Evolutionary conservation across 257 asterid genomes (phyloP).

Genomic region (Solanum neorickii): DNA sequence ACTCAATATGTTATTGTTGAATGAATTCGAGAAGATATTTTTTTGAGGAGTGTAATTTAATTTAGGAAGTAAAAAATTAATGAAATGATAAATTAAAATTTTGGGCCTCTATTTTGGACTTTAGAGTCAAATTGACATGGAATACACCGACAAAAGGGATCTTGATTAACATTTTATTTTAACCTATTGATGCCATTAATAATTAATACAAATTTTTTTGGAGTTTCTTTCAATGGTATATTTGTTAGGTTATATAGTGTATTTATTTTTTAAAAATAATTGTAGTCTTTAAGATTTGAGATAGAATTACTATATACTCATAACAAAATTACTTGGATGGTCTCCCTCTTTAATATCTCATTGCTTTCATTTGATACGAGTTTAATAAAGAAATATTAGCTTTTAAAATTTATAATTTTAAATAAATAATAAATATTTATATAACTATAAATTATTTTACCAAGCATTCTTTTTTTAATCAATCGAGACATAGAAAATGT

Average conservation of each 20-base stretch:
- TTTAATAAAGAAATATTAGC: no score
- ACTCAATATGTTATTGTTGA: background rate
- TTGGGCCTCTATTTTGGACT: background rate
- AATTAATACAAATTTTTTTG: background rate
- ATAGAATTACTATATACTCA: no score
- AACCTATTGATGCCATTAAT: background rate
- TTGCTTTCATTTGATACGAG: fast-evolving
- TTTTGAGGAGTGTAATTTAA: background rate
- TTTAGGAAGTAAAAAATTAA: background rate
- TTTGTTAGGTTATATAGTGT: background rate
- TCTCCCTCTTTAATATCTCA: background rate
- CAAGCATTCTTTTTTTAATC: background rate
- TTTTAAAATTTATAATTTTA: no score
- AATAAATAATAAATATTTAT: no score
- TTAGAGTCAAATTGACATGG: background rate
- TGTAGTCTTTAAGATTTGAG: background rate
- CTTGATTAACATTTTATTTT: background rate
- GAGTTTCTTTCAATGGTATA: background rate
- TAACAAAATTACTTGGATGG: background rate
- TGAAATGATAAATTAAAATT: background rate
- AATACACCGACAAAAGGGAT: background rate
- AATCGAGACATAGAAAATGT: no score
- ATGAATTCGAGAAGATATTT: background rate
- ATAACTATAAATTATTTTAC: no score
- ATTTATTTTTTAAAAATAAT: fast-evolving